These are phyloP conservation scores for Fusarium longipes DNA, from an alignment of 2,329 filamentous ascomycete species.

Conservation along the genomic window DNA sequence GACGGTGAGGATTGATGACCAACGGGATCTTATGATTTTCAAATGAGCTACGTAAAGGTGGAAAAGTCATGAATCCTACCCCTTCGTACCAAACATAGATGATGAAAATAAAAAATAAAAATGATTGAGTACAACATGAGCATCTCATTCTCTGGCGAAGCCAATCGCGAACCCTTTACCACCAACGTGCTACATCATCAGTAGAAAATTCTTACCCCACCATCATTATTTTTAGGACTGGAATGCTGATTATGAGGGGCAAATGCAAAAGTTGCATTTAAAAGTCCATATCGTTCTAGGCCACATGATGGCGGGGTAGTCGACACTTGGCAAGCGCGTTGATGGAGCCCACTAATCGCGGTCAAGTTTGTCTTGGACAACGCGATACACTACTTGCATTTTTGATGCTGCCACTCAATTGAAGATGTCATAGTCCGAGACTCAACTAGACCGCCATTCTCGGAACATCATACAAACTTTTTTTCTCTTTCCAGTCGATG, in stretches of 20 bases:
- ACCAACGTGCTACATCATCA: neutral
- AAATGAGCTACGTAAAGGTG: slow-evolving; percentile 44
- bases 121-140: slow-evolving; percentile 7
- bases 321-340: slow-evolving; percentile 20
- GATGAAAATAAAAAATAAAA: slow-evolving; percentile 35
- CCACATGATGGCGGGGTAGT: slow-evolving; percentile 46
- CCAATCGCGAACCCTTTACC: neutral
- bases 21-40: slow-evolving; percentile 39
- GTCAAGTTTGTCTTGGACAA: slow-evolving; percentile 15
- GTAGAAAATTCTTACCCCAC: slow-evolving; percentile 7
- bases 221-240: neutral
- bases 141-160: neutral
- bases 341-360: slow-evolving; percentile 28
- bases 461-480: neutral
- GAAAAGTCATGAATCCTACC: slow-evolving; percentile 41
- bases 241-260: slow-evolving; percentile 35
- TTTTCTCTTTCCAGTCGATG: neutral
- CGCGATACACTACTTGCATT: slow-evolving; percentile 28
- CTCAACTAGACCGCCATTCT: slow-evolving; percentile 3
- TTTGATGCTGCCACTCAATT: slow-evolving; percentile 10
- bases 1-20: slow-evolving; percentile 49
- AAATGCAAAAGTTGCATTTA: slow-evolving; percentile 20
- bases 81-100: slow-evolving; percentile 43
- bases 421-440: slow-evolving; percentile 13
- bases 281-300: slow-evolving; percentile 37